Base-by-base conservation (phyloP, 2,329 filamentous ascomycete species). In the Aspergillus melleus region DNA sequence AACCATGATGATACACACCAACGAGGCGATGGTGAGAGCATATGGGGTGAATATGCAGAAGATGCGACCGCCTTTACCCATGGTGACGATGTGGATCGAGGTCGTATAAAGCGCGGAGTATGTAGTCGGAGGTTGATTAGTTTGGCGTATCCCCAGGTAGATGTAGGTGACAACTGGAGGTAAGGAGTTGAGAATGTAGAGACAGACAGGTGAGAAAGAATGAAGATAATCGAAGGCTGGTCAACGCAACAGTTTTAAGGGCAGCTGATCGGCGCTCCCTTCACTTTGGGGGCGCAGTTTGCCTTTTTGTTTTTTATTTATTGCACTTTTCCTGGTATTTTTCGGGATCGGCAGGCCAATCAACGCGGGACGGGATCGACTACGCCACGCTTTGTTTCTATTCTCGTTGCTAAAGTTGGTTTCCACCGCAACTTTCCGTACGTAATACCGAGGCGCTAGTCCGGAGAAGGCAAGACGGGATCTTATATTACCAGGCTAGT, bases 21-120 rank as follows among this genome's bases (percentile, higher is more conserved):
- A 82, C 60, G 90, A 89, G 64, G 84, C 90, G 69, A 95, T 79
- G 20, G 91, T 94, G 71, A 96, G 84, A 65, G 86, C 81, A 79
- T 96, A 92, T 61, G 94, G 94, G 81, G 92, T 81, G 78, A 90
- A 86, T 78, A 98, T 95, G 79, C 92, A 97, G 75, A 90, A 81
- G 70, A 94, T 86, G 72, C 94, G 87, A 68, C 91, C 93, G 72
- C 85, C 83, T 79, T 89, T 88, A 64, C 87, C 87, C 88, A 90
- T 90, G 69, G 39, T 72, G 67, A 55, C 58, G 44, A 32, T 55
- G 53, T 51, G 19, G 24, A n/a, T 51, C 16, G 19, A 19, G 32
- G 16, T 51, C 16, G 36, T 42, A n/a, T n/a, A 16, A 36, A 16
- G 32, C 12, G 32, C 14, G 36, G 36, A n/a, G 16, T 16, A n/a